Percentiles rank a stretch among this genome's conserved stretches.
phyloP scores from a whole-genome alignment of 2,329 filamentous ascomycete species.

The Dissoconium aciculare region DNA sequence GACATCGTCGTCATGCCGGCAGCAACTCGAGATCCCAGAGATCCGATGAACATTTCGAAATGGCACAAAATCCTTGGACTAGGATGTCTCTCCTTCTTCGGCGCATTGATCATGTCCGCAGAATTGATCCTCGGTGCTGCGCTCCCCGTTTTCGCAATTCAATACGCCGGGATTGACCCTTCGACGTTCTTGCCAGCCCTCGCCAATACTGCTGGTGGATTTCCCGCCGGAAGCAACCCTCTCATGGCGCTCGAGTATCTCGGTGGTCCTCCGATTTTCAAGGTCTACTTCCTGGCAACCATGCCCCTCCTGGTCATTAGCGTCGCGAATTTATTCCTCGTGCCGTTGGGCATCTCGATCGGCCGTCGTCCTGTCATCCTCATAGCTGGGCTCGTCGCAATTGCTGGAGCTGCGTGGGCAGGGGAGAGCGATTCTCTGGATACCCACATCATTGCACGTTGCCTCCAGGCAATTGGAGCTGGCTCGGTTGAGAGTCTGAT shows the following conservation, averaged over 20 bases:
- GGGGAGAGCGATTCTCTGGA: constrained; percentile 15
- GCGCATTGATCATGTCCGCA: constrained; percentile 17
- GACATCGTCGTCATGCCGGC: neutral
- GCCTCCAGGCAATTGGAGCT: constrained; percentile 19
- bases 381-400: constrained; percentile 15
- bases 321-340: constrained; percentile 16
- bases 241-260: constrained; percentile 9
- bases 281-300: constrained; percentile 18
- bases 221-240: constrained; percentile 12
- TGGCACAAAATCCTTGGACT: constrained; percentile 8
- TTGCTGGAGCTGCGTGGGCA: constrained; percentile 17
- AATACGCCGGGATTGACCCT: constrained; percentile 15
- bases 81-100: constrained; percentile 12
- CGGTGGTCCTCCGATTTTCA: constrained; percentile 17
- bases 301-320: constrained; percentile 20
- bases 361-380: constrained; percentile 19
- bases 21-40: constrained; percentile 7
- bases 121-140: constrained; percentile 20
- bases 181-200: constrained; percentile 5
- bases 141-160: constrained; percentile 18
- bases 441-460: constrained; percentile 18
- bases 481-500: constrained; percentile 22
- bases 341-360: constrained; percentile 20
- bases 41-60: constrained; percentile 10
- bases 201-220: constrained; percentile 5